Evolutionary conservation across 345 rosid genomes (phyloP), one percentile per base, ranked within the genome.

Genomic region (Syzygium grande): DNA sequence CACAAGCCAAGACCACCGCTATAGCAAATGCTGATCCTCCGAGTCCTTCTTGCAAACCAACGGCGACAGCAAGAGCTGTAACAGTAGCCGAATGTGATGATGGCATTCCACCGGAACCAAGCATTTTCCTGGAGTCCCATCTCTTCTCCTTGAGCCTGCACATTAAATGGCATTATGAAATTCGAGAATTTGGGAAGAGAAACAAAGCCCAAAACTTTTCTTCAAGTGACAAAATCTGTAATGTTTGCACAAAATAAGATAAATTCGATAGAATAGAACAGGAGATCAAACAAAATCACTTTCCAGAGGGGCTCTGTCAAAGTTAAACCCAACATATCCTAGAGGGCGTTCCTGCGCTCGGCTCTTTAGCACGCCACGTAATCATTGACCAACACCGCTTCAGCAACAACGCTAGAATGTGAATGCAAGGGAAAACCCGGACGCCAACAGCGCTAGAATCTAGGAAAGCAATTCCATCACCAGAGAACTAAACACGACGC

Each of bases 41-140:
- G 86, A 86, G 46, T 86, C 95, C 95, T 91, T 94, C 97, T 86
- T 93, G 92, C 34, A 94, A 87, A 49, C 93, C 95, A 55, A 92
- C 85, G 14, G 97, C 90, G 38, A 90, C 90, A 3, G 94, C 94
- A 88, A 94, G 92, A 89, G 95, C 94, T 41, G 92, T 91, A 89
- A 93, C 95, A 0, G 95, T 93, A 83, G 97, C 93, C 49, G 95
- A 92, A 91, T 94, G 95, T 1, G 95, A 94, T 11, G 97, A 94
- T 17, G 97, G 97, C 97, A 94, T 94, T 58, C 97, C 97, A 86
- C 95, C 97, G 3, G 97, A 94, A 30, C 94, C 91, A 85, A 92
- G 89, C 88, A 94, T 85, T 88, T 92, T 92, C 89, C 92, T 90
- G 49, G 94, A 80, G 91, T 94, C 95, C 94, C 97, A 94, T 93